Evolutionary conservation across 495 filamentous ascomycete species (phyloP), one percentile per base, ranked within the genome.

Genomic region (Niebla homalea): DNA sequence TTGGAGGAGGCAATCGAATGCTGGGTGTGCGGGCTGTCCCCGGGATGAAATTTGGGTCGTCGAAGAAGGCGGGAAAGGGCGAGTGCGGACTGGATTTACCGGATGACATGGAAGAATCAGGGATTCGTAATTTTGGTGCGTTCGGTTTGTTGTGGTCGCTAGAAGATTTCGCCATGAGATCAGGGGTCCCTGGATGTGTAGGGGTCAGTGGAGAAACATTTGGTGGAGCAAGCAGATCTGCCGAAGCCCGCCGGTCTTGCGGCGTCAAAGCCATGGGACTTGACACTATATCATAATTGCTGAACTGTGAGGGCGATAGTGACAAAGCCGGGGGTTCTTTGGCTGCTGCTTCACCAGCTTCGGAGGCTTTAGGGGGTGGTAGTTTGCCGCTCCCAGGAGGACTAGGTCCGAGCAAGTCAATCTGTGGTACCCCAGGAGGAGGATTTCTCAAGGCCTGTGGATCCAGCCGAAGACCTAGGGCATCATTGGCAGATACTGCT

Each of bases 401-500:
- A 11, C 46, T 49, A 20, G 53, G 36, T 35, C 29, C 26, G n/a
- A 50, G 36, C 11, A 59, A 18, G 15, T 59, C 57, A 43, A 53
- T 51, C 29, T 59, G 44, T 38, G 53, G 55, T 14, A 51, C 36
- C 18, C 29, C 25, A n/a, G 45, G n/a, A 58, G 51, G 46, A 49
- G 53, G 58, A 32, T 26, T 58, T 41, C 49, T 51, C 37, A 60
- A 57, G 5, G 67, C 25, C 21, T 52, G 66, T 36, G 66, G 58
- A 36, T 76, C 71, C 0, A 74, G 45, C 48, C 58, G 66, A 36
- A 76, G 48, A 10, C 68, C 63, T 20, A 62, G 52, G 21, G 67
- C 77, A 67, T 80, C 79, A 56, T 83, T 85, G 26, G 81, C 72
- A 32, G 83, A 86, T 20, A 84, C 81, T 35, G 84, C 80, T 46